These are phyloP conservation scores for Blastocystis sp. DNA, from an alignment of 352 stramenopile species.

Conservation along the genomic window DNA sequence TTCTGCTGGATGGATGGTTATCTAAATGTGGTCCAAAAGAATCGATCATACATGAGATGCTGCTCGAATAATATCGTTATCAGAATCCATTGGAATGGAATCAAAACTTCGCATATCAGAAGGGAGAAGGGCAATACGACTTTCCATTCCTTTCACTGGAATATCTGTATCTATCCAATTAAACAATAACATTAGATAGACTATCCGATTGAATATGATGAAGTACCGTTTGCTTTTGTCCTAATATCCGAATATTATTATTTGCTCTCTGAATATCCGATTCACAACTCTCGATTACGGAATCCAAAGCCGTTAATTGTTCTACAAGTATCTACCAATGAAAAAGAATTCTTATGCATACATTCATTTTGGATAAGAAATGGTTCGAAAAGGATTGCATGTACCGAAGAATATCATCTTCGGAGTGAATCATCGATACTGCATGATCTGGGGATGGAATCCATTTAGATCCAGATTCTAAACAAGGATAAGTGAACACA, in stretches of 20 bases:
- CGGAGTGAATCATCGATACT: conserved; percentile 19
- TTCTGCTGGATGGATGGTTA: conserved; percentile 6
- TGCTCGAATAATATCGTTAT: conserved; percentile 15
- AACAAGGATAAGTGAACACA: not conserved
- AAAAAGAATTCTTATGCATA: not conserved
- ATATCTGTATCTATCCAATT: not conserved
- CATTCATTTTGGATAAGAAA: not conserved
- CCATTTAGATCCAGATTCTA: conserved; percentile 8
- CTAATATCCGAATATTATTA: conserved; percentile 8
- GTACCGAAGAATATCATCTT: conserved; percentile 44
- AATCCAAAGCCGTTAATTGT: not conserved
- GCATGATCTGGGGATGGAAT: not conserved
- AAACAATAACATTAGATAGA: not conserved
- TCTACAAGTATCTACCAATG: not conserved
- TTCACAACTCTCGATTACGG: not conserved
- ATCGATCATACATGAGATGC: not conserved
- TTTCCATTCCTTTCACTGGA: not conserved
- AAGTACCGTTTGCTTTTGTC: conserved; percentile 30
- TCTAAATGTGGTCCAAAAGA: not conserved
- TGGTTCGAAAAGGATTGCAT: conserved; percentile 22
- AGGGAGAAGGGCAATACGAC: conserved; percentile 10
- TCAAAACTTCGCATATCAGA: not conserved
- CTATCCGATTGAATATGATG: not conserved
- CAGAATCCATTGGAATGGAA: not conserved
- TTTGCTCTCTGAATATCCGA: not conserved